Evolutionary conservation across 345 rosid genomes (phyloP).

Genomic region (Murraya paniculata): DNA sequence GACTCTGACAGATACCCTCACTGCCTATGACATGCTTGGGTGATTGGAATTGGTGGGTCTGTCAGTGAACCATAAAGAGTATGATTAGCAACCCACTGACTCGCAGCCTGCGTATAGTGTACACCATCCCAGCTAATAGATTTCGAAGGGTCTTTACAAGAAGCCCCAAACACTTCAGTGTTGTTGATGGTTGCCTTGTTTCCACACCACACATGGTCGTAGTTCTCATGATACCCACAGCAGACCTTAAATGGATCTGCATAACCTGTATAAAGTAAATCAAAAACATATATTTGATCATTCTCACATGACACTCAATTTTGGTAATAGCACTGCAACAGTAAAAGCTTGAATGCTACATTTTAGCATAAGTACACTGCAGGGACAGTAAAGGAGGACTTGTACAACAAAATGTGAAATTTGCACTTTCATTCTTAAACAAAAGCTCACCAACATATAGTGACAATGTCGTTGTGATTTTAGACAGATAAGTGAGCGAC

Average conservation of each 20-base stretch:
- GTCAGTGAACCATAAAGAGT: slow-evolving; percentile 55
- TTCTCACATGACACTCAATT: neutral
- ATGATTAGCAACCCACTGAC: slow-evolving; percentile 61
- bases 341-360: neutral
- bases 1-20: neutral
- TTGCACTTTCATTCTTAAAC: neutral
- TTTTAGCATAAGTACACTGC: neutral
- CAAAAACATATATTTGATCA: neutral
- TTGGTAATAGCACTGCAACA: neutral
- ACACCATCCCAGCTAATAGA: slow-evolving; percentile 60
- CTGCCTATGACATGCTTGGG: slow-evolving; percentile 58
- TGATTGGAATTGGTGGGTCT: slow-evolving; percentile 60
- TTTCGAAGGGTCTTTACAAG: slow-evolving; percentile 48
- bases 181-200: slow-evolving; percentile 35
- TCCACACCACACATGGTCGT: slow-evolving; percentile 61
- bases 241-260: slow-evolving; percentile 55
- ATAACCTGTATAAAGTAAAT: slow-evolving; percentile 29
- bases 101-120: slow-evolving; percentile 58
- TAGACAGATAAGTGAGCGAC: too few relatives aligned
- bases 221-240: slow-evolving; percentile 56
- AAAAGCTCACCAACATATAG: neutral
- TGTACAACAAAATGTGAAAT: neutral
- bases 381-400: neutral
- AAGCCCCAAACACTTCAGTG: slow-evolving; percentile 37
- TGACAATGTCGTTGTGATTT: neutral